These are phyloP conservation scores for Lachancea dasiensis DNA, from an alignment of 805 yeast genomes.

Conservation along the genomic window DNA sequence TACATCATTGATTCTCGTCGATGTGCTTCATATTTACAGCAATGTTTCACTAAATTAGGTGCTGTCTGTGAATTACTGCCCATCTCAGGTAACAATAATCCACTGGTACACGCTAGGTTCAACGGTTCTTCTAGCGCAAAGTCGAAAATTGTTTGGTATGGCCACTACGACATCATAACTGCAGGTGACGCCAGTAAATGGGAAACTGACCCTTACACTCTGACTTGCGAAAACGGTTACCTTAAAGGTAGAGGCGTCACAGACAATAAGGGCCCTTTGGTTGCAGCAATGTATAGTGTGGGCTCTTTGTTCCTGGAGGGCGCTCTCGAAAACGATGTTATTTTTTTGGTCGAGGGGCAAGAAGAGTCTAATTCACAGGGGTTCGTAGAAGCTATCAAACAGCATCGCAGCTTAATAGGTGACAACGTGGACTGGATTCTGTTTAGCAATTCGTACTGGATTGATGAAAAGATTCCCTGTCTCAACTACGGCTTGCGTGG, in stretches of 20 bases:
- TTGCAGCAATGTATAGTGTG: conserved; percentile 83
- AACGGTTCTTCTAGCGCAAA: conserved; percentile 35
- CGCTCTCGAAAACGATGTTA: conserved; percentile 61
- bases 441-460: conserved; percentile 89
- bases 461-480: conserved; percentile 84
- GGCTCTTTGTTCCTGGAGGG: conserved; percentile 55
- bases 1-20: conserved; percentile 69
- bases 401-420: conserved; percentile 51
- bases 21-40: conserved; percentile 72
- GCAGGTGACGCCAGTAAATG: conserved; percentile 60
- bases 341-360: conserved; percentile 87
- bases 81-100: conserved; percentile 56
- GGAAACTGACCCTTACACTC: conserved; percentile 70
- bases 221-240: conserved; percentile 78
- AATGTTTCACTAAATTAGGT: conserved; percentile 61
- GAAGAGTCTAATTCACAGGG: conserved; percentile 93
- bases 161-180: conserved; percentile 92
- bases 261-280: conserved; percentile 90
- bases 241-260: conserved; percentile 88
- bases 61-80: conserved; percentile 67
- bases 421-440: conserved; percentile 78
- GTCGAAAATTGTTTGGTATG: conserved; percentile 75
- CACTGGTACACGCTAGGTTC: conserved; percentile 76
- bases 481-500: conserved; percentile 93
- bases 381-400: conserved; percentile 58